These are phyloP conservation scores for Claviceps sp. DNA, from an alignment of 2,329 filamentous ascomycete species.

Conservation along the genomic window DNA sequence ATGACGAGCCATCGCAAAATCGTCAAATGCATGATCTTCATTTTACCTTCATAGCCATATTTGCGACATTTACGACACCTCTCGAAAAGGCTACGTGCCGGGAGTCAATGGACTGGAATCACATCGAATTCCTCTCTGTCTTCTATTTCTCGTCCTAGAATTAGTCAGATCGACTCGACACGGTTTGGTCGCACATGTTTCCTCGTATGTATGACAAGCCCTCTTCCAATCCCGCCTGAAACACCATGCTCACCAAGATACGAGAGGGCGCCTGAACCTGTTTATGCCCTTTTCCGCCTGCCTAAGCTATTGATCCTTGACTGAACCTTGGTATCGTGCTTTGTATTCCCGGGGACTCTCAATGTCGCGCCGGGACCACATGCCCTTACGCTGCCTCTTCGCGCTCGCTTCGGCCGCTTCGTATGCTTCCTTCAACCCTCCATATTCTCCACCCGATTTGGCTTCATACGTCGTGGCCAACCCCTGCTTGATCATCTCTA, in stretches of 20 bases:
- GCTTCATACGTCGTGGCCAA: slow-evolving; percentile 89
- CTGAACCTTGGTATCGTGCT: slow-evolving; percentile 24
- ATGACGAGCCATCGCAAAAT: too few species aligned
- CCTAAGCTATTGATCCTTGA: slow-evolving; percentile 6
- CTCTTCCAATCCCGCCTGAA: background rate
- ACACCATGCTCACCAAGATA: too few species aligned
- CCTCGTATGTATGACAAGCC: background rate
- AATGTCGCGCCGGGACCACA: slow-evolving; percentile 59
- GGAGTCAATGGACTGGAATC: too few species aligned
- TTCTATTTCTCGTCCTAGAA: too few species aligned
- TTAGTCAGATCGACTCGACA: background rate
- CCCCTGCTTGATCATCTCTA: slow-evolving; percentile 77
- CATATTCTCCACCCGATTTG: slow-evolving; percentile 81
- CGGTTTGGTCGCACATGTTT: background rate
- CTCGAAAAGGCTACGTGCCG: too few species aligned
- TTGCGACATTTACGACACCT: too few species aligned
- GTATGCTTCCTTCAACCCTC: slow-evolving; percentile 52
- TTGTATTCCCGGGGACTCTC: slow-evolving; percentile 90
- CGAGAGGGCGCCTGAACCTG: background rate
- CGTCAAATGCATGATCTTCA: too few species aligned
- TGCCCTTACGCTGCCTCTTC: slow-evolving; percentile 49
- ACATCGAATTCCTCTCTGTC: too few species aligned
- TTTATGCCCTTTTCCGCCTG: background rate
- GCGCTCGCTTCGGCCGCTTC: slow-evolving; percentile 53
- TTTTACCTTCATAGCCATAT: too few species aligned